These are phyloP conservation scores for Coemansia asiatica DNA, from an alignment of 192 early-diverging fungal genomes.

Conservation along the genomic window DNA sequence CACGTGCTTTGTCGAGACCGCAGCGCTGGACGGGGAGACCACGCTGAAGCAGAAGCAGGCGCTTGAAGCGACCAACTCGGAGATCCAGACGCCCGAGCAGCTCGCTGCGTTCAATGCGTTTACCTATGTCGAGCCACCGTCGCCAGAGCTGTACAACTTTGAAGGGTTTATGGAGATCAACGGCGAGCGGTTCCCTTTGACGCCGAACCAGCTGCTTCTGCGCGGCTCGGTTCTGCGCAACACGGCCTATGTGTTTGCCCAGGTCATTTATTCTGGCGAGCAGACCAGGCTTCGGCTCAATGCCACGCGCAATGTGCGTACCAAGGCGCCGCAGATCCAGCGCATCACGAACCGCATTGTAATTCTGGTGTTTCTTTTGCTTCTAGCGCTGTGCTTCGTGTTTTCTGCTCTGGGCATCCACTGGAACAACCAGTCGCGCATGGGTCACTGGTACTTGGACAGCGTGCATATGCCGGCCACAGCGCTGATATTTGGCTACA, in stretches of 20 bases:
- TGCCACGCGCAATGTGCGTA: conserved; percentile 69
- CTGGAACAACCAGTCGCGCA: conserved; percentile 42
- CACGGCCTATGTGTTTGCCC: conserved; percentile 74
- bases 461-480: conserved; percentile 22
- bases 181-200: conserved; percentile 63
- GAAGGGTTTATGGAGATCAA: conserved; percentile 73
- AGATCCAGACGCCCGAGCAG: conserved; percentile 54
- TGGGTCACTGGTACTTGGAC: conserved; percentile 59
- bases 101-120: conserved; percentile 44
- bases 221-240: conserved; percentile 85
- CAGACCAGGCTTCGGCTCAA: conserved; percentile 72
- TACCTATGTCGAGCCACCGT: conserved; percentile 70
- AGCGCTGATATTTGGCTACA: conserved; percentile 62
- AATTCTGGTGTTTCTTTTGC: conserved; percentile 62
- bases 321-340: conserved; percentile 74
- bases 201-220: conserved; percentile 77
- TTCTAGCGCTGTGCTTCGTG: conserved; percentile 58
- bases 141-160: conserved; percentile 80
- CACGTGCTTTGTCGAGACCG: conserved; percentile 82
- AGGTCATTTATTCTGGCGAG: conserved; percentile 72
- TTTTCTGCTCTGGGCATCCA: conserved; percentile 57
- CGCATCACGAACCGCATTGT: conserved; percentile 77
- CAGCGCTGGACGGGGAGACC: conserved; percentile 85
- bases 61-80: conserved; percentile 59
- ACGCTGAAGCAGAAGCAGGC: conserved; percentile 85